These are phyloP conservation scores for Pseudogymnoascus sp. DNA, from an alignment of 2,329 filamentous ascomycete genomes.

Conservation along the genomic window DNA sequence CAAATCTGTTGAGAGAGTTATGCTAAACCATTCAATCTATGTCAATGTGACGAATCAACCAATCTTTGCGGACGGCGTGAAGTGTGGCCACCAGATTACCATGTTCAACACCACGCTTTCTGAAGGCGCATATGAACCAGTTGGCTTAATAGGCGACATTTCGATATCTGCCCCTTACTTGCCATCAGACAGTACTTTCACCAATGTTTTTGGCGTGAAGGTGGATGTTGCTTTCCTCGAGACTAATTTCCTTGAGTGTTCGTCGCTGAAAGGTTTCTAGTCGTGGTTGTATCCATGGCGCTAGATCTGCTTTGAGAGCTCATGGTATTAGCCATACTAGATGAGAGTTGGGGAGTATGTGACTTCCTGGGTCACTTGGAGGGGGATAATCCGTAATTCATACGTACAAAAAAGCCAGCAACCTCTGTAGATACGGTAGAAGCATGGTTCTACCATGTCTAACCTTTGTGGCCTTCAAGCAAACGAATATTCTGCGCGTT, in stretches of 20 bases:
- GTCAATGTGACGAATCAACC: slow-evolving; percentile 48
- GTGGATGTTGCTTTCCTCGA: slow-evolving; percentile 34
- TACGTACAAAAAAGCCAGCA: neutral
- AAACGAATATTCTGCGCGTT: neutral
- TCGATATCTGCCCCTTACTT: slow-evolving; percentile 26
- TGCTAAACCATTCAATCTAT: slow-evolving; percentile 30
- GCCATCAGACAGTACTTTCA: slow-evolving; percentile 24
- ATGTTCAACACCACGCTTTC: slow-evolving; percentile 40
- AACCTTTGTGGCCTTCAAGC: neutral
- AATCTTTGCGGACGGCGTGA: slow-evolving; percentile 33
- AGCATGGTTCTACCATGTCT: too few species aligned
- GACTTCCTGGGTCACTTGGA: neutral
- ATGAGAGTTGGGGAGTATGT: neutral
- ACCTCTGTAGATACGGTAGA: neutral
- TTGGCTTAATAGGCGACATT: slow-evolving; percentile 29
- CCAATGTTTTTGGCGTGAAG: slow-evolving; percentile 27
- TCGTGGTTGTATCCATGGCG: neutral
- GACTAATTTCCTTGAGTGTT: slow-evolving; percentile 29
- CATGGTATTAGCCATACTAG: neutral
- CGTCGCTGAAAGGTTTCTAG: slow-evolving; percentile 16
- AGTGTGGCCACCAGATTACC: slow-evolving; percentile 38
- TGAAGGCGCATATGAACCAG: slow-evolving; percentile 24
- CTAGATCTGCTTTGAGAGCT: neutral
- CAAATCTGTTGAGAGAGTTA: slow-evolving; percentile 28
- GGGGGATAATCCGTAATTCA: neutral